Evolutionary conservation across 2,329 filamentous ascomycete genomes (phyloP).

Genomic region (Colletotrichum somersetense): DNA sequence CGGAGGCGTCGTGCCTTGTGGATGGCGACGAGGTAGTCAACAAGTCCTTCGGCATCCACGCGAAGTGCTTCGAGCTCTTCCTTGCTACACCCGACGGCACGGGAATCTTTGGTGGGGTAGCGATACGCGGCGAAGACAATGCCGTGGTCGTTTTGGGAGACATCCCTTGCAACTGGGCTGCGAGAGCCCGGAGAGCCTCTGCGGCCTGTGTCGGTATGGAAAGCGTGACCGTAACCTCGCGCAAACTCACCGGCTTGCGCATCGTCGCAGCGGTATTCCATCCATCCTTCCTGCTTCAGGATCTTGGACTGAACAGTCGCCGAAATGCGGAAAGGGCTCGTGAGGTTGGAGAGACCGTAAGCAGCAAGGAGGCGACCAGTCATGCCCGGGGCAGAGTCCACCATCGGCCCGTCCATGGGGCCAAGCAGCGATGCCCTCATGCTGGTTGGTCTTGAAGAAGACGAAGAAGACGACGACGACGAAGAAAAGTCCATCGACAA

Average conservation of each 20-base stretch:
- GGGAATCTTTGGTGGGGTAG: conserved; percentile 57
- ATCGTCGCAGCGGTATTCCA: conserved; percentile 62
- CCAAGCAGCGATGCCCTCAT: conserved; percentile 27
- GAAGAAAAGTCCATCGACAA: conserved; percentile 39
- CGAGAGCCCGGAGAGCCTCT: conserved; percentile 22
- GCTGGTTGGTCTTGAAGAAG: conserved; percentile 40
- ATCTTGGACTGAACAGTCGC: conserved; percentile 63
- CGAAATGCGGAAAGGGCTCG: conserved; percentile 65
- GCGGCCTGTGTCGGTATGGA: conserved; percentile 59
- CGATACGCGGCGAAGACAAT: conserved; percentile 70
- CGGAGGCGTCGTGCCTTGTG: conserved; percentile 56
- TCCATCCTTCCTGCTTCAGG: conserved; percentile 63
- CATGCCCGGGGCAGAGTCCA: conserved; percentile 47
- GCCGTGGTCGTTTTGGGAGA: conserved; percentile 58
- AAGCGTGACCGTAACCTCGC: conserved; percentile 66
- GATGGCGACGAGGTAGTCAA: conserved; percentile 66
- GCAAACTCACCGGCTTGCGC: conserved; percentile 60
- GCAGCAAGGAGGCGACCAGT: conserved; percentile 67
- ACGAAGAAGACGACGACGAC: conserved; percentile 7
- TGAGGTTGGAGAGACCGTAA: conserved; percentile 64
- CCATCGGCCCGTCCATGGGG: conserved; percentile 35
- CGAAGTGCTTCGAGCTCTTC: conserved; percentile 61
- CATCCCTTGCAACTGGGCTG: conserved; percentile 21
- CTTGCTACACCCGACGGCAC: conserved; percentile 51
- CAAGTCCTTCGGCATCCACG: conserved; percentile 64